These are phyloP conservation scores for Pinus taeda DNA, from an alignment of 75 land plant species.

Conservation along the genomic window DNA sequence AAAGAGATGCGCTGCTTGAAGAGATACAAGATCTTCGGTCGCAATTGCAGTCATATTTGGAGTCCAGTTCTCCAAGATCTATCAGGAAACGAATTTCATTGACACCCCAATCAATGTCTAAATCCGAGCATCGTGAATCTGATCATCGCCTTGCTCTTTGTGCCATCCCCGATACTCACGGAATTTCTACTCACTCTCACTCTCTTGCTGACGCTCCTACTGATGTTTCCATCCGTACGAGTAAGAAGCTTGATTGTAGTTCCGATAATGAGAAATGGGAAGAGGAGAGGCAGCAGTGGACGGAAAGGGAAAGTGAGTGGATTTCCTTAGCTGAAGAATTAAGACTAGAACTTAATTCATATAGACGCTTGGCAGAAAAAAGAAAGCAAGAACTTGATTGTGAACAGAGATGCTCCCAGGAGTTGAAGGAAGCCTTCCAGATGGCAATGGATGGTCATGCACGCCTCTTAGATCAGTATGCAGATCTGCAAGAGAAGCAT, in stretches of 20 bases:
- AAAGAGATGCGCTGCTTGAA: slow-evolving; percentile 74
- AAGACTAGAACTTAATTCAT: slow-evolving; percentile 56
- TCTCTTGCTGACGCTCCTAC: neutral
- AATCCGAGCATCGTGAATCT: slow-evolving; percentile 35
- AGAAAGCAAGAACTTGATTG: slow-evolving; percentile 53
- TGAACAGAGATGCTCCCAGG: slow-evolving; percentile 72
- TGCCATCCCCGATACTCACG: slow-evolving; percentile 22
- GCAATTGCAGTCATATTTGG: slow-evolving; percentile 64
- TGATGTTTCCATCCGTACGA: neutral
- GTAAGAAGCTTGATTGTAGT: slow-evolving; percentile 12
- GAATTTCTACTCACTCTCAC: neutral
- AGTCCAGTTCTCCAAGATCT: slow-evolving; percentile 31
- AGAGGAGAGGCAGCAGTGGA: slow-evolving; percentile 55
- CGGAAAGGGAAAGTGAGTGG: slow-evolving; percentile 73
- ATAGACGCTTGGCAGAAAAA: slow-evolving; percentile 47
- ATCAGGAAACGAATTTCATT: slow-evolving; percentile 28
- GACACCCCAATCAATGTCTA: slow-evolving; percentile 24
- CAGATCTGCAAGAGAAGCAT: slow-evolving; percentile 91
- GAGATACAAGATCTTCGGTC: slow-evolving; percentile 67
- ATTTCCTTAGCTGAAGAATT: slow-evolving; percentile 74
- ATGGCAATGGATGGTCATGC: slow-evolving; percentile 92
- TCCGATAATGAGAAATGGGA: slow-evolving; percentile 40
- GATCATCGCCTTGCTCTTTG: slow-evolving; percentile 27
- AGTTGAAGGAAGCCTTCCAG: slow-evolving; percentile 83
- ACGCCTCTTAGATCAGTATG: slow-evolving; percentile 85